Percentiles rank a stretch among this genome's conserved stretches.
phyloP scores from a whole-genome alignment of 2,329 filamentous ascomycete species.

The Lizonia empirigonia region DNA sequence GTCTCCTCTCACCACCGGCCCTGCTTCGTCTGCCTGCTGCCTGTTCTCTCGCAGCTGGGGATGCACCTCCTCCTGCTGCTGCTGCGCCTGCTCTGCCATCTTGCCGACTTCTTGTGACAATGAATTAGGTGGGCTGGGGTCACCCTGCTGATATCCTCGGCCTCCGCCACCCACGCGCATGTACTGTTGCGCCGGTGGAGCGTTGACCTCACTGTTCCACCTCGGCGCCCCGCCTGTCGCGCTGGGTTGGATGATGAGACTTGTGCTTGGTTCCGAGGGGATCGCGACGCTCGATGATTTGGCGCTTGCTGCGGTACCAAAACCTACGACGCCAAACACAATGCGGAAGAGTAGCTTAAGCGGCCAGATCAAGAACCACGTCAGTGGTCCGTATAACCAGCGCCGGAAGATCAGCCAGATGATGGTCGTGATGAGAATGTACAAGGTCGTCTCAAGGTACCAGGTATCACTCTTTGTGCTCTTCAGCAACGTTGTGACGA shows the following conservation, averaged over 20 bases:
- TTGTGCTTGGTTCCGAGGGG: conserved; percentile 31
- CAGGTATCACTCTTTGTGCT: conserved; percentile 97
- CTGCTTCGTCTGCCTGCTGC: conserved; percentile 35
- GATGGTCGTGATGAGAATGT: conserved; percentile 77
- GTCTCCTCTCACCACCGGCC: conserved; percentile 50
- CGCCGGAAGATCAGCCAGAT: conserved; percentile 86
- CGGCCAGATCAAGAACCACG: conserved; percentile 87
- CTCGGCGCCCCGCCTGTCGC: conserved; percentile 47
- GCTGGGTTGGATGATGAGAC: conserved; percentile 54
- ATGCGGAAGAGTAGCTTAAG: conserved; percentile 69
- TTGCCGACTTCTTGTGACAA: conserved; percentile 50
- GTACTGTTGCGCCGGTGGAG: conserved; percentile 41
- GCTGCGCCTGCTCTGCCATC: conserved; percentile 49
- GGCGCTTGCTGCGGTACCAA: conserved; percentile 49
- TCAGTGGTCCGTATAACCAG: conserved; percentile 84
- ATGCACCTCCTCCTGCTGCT: conserved; percentile 28
- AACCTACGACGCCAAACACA: conserved; percentile 61
- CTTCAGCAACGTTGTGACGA: conserved; percentile 78
- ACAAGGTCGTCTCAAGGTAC: conserved; percentile 92
- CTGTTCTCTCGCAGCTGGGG: conserved; percentile 33
- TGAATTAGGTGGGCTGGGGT: conserved; percentile 45
- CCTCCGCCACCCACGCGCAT: conserved; percentile 59
- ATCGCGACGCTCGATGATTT: conserved; percentile 25
- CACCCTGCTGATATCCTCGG: conserved; percentile 49
- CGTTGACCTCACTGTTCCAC: conserved; percentile 33